A percentile compares a stretch with the other conserved stretches of the same genome.
Conservation (phyloP, 495 filamentous ascomycete species). For the Penicillium daleae region DNA sequence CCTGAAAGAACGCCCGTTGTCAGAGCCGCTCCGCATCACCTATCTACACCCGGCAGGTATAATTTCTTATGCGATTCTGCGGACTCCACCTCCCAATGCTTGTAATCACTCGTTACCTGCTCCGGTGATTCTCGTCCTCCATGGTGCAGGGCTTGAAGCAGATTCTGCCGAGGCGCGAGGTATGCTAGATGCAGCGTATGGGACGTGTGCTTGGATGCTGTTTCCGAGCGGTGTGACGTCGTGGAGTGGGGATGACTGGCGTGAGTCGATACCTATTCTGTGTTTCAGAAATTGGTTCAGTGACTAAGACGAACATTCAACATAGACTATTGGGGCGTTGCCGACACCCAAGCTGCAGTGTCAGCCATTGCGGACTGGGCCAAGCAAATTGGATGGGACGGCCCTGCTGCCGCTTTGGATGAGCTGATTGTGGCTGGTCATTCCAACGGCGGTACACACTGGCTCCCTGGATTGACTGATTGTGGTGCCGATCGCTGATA, state of each 20-base stretch:
- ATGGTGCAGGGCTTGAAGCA: conserved; percentile 63
- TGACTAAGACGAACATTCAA: conserved; percentile 16
- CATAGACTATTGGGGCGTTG: conserved; percentile 59
- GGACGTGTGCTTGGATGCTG: conserved; percentile 60
- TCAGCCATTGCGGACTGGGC: conserved; percentile 57
- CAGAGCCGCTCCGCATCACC: conserved; percentile 58
- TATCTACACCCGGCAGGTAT: conserved; percentile 58
- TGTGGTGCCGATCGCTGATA: conserved; percentile 29
- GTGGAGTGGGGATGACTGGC: conserved; percentile 69
- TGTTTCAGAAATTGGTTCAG: background rate
- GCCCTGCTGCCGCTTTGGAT: background rate
- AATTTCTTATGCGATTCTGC: conserved; percentile 64
- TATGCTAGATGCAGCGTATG: conserved; percentile 51
- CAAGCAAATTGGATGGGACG: conserved; percentile 22
- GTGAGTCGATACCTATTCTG: conserved; percentile 34
- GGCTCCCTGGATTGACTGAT: background rate
- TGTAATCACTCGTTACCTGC: background rate
- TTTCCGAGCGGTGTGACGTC: conserved; percentile 62
- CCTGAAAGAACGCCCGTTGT: conserved; percentile 21
- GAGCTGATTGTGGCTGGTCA: conserved; percentile 2
- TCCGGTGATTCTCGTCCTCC: conserved; percentile 32
- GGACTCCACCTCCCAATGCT: conserved; percentile 50
- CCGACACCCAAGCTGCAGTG: conserved; percentile 59
- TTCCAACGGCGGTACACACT: conserved; percentile 3
- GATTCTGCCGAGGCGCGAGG: conserved; percentile 49